phyloP scores from a whole-genome alignment of 1,284 basidiomycete species.

The Pulveroboletus sp. region DNA sequence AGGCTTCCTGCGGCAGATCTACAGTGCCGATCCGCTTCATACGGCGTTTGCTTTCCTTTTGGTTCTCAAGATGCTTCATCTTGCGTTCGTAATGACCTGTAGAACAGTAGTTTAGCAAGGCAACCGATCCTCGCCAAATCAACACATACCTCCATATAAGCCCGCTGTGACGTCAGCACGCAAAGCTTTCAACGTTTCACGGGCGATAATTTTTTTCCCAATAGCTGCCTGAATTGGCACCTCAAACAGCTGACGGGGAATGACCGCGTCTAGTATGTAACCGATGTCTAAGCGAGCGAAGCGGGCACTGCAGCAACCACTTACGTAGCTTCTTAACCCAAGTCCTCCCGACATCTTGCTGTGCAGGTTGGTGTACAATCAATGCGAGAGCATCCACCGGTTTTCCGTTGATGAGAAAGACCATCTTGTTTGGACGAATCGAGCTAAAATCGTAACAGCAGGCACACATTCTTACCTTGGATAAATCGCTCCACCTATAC shows the following conservation, averaged over 20 bases:
- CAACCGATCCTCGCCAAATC: background rate
- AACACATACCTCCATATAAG: constrained; percentile 76
- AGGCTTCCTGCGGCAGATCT: constrained; percentile 88
- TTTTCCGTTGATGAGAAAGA: constrained; percentile 83
- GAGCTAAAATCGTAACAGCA: background rate
- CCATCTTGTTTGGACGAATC: constrained; percentile 56
- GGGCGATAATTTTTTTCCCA: constrained; percentile 85
- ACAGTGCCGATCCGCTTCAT: constrained; percentile 88
- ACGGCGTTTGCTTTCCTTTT: constrained; percentile 86
- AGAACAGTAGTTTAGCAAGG: constrained; percentile 3
- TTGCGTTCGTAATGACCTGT: constrained; percentile 87
- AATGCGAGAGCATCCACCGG: constrained; percentile 91
- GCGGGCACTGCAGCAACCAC: constrained; percentile 28
- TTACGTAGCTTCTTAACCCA: constrained; percentile 91
- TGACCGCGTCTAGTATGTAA: constrained; percentile 71
- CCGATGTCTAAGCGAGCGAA: background rate
- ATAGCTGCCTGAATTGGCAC: constrained; percentile 89
- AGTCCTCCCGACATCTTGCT: constrained; percentile 68
- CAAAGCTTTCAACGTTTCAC: constrained; percentile 85
- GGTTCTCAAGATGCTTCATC: constrained; percentile 89
- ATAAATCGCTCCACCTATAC: constrained; percentile 77
- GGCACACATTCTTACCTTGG: constrained; percentile 57
- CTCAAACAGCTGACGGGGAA: constrained; percentile 93
- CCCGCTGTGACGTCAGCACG: constrained; percentile 96
- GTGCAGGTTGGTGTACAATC: constrained; percentile 78